These are phyloP conservation scores for Saccharomycopsis oosterbeekiorum DNA, from an alignment of 805 yeast species.

Conservation along the genomic window DNA sequence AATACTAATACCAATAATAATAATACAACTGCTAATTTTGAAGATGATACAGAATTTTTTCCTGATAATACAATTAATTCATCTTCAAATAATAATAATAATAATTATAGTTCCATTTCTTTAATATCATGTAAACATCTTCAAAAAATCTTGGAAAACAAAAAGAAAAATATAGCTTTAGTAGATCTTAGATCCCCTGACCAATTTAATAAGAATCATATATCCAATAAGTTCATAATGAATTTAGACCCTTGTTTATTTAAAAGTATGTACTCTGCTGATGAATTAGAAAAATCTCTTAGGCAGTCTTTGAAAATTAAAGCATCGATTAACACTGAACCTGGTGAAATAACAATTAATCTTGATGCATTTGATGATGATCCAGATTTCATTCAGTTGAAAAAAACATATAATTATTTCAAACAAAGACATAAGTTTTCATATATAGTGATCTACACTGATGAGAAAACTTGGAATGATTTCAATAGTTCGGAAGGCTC, in stretches of 20 bases:
- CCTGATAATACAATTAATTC: neutral
- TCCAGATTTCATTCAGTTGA: conserved; percentile 9
- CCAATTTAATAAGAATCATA: conserved; percentile 15
- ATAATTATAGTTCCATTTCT: neutral
- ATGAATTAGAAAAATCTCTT: conserved; percentile 12
- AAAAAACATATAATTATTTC: conserved; percentile 16
- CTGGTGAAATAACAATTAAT: neutral
- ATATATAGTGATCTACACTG: conserved; percentile 16
- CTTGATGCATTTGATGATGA: conserved; percentile 9
- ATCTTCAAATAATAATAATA: neutral
- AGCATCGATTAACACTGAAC: neutral
- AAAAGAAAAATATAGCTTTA: conserved; percentile 10
- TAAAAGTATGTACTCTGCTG: conserved; percentile 4
- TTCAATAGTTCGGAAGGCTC: conserved; percentile 6
- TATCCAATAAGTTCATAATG: conserved; percentile 11
- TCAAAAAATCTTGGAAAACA: conserved; percentile 10
- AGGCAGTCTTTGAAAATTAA: conserved; percentile 7
- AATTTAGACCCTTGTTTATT: conserved; percentile 14
- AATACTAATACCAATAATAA: neutral
- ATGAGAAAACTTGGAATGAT: conserved; percentile 12
- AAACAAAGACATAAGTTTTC: conserved; percentile 17
- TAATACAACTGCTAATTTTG: neutral
- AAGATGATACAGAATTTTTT: neutral
- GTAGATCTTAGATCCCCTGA: conserved; percentile 16
- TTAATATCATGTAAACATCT: conserved; percentile 6